Base-by-base conservation (phyloP, 805 yeast species). In the Lipomyces orientalis region DNA sequence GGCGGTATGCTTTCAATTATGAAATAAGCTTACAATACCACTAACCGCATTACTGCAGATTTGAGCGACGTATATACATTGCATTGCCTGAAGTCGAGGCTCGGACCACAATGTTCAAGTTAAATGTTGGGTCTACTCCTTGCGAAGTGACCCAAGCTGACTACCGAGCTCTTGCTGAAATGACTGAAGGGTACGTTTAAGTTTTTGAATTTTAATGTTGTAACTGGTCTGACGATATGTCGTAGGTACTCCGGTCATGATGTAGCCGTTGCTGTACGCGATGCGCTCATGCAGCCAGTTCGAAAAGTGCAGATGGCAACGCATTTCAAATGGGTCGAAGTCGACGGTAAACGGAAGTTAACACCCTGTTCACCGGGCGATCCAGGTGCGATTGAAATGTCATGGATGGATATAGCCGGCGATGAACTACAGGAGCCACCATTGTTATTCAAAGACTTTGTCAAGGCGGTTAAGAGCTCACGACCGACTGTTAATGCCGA, bases 341-440 rank as follows among this genome's bases (percentile, higher is more conserved):
- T 65, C 39, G 73, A 75, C 51, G 81, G 80, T 1, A 71, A 66
- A 19, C 80, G 78, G 34, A 88, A 87, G 76, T 84, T 87, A 60
- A 90, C 93, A 16, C 99, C 99, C 0, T 95, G 99, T 76, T 93
- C 98, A 0, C 99, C 99, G 0, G 99, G 99, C n/a, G 97, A 91
- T 71, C 76, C 78, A 2, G 91, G 85, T 19, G 97, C 98, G 0
- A 78, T 80, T 54, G 99, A 95, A 76, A 89, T 90, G 91, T 88
- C 87, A 76, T 95, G 99, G 99, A 87, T 90, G 85, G 94, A 92
- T 68, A 86, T 95, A 51, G 95, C 86, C 64, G 90, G 96, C 14
- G 94, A 94, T 74, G 95, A 95, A 78, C 82, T 95, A 63, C 86
- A 86, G 75, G 98, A 95, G 76, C 99, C 99, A 0, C 91, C 87